A percentile compares a stretch with the other conserved stretches of the same genome.
These are phyloP conservation scores for Xylaria sp. DNA, from an alignment of 495 filamentous ascomycete species.

Conservation along the genomic window DNA sequence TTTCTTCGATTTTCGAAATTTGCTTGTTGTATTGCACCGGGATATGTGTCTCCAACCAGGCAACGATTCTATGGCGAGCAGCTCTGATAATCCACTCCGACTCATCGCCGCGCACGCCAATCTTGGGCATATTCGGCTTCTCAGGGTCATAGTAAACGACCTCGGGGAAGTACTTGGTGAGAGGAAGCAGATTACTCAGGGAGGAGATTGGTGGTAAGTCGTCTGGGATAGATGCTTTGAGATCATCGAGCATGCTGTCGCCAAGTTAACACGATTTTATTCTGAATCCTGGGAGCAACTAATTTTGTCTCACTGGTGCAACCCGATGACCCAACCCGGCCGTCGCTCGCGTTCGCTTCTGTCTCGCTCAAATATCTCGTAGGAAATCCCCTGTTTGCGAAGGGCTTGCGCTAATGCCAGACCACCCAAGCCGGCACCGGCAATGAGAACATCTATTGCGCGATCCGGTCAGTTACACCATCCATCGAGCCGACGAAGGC, in stretches of 20 bases:
- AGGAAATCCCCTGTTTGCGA: constrained; percentile 56
- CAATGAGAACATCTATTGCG: constrained; percentile 46
- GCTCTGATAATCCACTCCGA: constrained; percentile 37
- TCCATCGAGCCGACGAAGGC: background rate
- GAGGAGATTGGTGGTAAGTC: constrained; percentile 45
- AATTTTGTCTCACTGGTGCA: constrained; percentile 33
- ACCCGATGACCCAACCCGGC: constrained; percentile 47
- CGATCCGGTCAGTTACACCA: background rate
- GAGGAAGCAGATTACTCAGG: constrained; percentile 41
- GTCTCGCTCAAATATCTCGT: constrained; percentile 59
- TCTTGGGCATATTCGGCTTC: constrained; percentile 20
- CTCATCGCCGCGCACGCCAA: constrained; percentile 39
- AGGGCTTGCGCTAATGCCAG: constrained; percentile 62
- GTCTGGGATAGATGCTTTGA: constrained; percentile 46
- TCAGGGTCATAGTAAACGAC: constrained; percentile 3
- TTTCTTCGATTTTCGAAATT: constrained; percentile 35
- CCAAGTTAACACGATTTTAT: background rate
- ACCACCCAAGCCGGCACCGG: constrained; percentile 62
- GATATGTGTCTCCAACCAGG: constrained; percentile 39
- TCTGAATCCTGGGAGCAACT: background rate
- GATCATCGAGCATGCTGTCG: constrained; percentile 38
- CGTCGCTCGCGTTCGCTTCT: constrained; percentile 44
- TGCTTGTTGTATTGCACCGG: constrained; percentile 39
- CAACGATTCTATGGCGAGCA: constrained; percentile 35
- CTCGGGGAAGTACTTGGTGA: constrained; percentile 36